phyloP scores from a whole-genome alignment of 345 rosid species.

The Brassica carinata region DNA sequence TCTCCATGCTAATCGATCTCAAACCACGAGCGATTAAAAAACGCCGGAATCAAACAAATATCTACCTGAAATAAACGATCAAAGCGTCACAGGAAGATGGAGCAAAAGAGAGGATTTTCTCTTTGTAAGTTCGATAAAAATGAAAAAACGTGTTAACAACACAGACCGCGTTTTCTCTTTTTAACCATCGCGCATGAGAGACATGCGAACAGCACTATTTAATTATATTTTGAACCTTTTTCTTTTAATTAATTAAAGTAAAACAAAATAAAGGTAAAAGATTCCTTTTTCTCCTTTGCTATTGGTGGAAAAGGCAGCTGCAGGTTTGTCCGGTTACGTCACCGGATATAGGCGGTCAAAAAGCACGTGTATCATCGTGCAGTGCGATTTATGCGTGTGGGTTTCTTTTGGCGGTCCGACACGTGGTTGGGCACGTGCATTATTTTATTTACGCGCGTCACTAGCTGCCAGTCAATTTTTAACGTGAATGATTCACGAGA shows the following conservation, averaged over 20 bases:
- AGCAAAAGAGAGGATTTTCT: background rate
- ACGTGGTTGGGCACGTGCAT: conserved; percentile 29
- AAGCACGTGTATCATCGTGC: conserved; percentile 43
- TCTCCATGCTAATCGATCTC: conserved; percentile 46
- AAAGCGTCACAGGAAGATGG: conserved; percentile 9
- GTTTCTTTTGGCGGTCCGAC: conserved; percentile 7
- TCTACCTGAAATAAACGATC: background rate
- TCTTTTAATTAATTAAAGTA: background rate
- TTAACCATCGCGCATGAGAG: conserved; percentile 37
- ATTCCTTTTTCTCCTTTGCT: conserved; percentile 30
- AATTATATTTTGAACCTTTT: conserved; percentile 5
- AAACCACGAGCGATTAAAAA: background rate
- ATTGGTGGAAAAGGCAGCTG: conserved; percentile 31
- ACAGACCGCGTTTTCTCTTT: conserved; percentile 20
- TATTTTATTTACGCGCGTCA: conserved; percentile 21
- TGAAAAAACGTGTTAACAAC: conserved; percentile 38
- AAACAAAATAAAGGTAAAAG: background rate
- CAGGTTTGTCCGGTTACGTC: conserved; percentile 21
- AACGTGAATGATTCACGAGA: conserved; percentile 37
- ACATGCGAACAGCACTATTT: conserved; percentile 36
- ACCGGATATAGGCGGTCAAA: conserved; percentile 39
- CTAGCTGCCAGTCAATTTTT: conserved; percentile 27
- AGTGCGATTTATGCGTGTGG: conserved; percentile 16
- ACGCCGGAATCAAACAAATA: conserved; percentile 22
- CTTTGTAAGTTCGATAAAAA: background rate